These are phyloP conservation scores for Candida tammaniensis DNA, from an alignment of 805 yeast species.

Conservation along the genomic window DNA sequence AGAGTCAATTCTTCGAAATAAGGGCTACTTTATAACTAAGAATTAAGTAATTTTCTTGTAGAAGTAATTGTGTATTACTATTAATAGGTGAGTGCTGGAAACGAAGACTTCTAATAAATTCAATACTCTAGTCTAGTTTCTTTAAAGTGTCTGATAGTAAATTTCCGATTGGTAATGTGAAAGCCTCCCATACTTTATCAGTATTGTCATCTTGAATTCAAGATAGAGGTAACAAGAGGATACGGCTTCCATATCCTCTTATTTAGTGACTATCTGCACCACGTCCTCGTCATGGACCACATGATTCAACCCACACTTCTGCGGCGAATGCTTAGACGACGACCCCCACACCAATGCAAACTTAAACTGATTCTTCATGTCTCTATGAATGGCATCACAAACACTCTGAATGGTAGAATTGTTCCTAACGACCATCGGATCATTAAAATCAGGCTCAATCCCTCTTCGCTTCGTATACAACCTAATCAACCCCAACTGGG, in stretches of 20 bases:
- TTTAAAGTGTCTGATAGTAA: too few relatives aligned
- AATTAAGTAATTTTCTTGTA: too few relatives aligned
- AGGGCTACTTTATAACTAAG: too few relatives aligned
- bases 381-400: slow-evolving; percentile 90
- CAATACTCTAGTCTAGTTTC: too few relatives aligned
- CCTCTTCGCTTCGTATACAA: slow-evolving; percentile 90
- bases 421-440: slow-evolving; percentile 87
- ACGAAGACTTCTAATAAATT: too few relatives aligned
- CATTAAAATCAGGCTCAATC: slow-evolving; percentile 71
- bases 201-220: too few relatives aligned
- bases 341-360: slow-evolving; percentile 97
- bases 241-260: slow-evolving; percentile 18
- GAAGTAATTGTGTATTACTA: too few relatives aligned
- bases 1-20: too few relatives aligned
- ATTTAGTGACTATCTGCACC: slow-evolving; percentile 85
- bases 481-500: slow-evolving; percentile 73
- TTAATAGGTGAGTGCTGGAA: too few relatives aligned
- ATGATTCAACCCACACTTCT: slow-evolving; percentile 89
- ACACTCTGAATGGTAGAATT: slow-evolving; percentile 79
- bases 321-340: slow-evolving; percentile 92
- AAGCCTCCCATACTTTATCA: too few relatives aligned
- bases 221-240: neutral
- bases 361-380: slow-evolving; percentile 86
- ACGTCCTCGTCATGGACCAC: slow-evolving; percentile 90
- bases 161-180: too few relatives aligned